Percentiles rank a stretch among this genome's conserved stretches.
phyloP scores from a whole-genome alignment of 805 yeast genomes.

The Nadsonia fulvescens region DNA sequence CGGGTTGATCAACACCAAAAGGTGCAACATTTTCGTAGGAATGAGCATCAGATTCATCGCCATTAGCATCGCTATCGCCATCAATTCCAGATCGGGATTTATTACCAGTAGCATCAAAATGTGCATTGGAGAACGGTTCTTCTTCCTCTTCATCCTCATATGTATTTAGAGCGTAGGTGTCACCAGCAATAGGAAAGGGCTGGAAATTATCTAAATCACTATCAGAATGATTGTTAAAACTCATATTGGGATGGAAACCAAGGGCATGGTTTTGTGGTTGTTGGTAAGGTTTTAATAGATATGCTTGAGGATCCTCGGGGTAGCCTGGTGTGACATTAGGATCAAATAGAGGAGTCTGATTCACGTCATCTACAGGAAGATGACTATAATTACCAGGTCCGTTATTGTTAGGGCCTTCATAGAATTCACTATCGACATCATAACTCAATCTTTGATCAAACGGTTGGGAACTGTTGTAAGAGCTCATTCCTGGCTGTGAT shows the following conservation, averaged over 20 bases:
- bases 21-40: slow-evolving; percentile 12
- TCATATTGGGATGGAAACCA: slow-evolving; percentile 6
- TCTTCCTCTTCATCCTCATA: slow-evolving; percentile 11
- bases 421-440: too few relatives aligned
- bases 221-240: slow-evolving; percentile 15
- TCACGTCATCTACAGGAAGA: too few relatives aligned
- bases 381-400: too few relatives aligned
- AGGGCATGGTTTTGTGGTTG: slow-evolving; percentile 7
- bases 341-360: too few relatives aligned
- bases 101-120: slow-evolving; percentile 7
- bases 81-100: slow-evolving; percentile 13
- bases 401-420: too few relatives aligned
- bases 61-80: slow-evolving; percentile 14
- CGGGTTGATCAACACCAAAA: slow-evolving; percentile 8
- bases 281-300: slow-evolving; percentile 4
- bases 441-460: too few relatives aligned
- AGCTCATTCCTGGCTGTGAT: too few relatives aligned
- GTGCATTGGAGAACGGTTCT: slow-evolving; percentile 5
- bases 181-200: slow-evolving; percentile 22
- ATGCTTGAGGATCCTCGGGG: too few relatives aligned
- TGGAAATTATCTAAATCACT: slow-evolving; percentile 12
- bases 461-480: too few relatives aligned
- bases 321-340: too few relatives aligned
- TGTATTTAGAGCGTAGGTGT: slow-evolving; percentile 20
- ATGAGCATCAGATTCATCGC: slow-evolving; percentile 10